These are phyloP conservation scores for Glomus cerebriforme DNA, from an alignment of 192 early-diverging fungal genomes.

Conservation along the genomic window DNA sequence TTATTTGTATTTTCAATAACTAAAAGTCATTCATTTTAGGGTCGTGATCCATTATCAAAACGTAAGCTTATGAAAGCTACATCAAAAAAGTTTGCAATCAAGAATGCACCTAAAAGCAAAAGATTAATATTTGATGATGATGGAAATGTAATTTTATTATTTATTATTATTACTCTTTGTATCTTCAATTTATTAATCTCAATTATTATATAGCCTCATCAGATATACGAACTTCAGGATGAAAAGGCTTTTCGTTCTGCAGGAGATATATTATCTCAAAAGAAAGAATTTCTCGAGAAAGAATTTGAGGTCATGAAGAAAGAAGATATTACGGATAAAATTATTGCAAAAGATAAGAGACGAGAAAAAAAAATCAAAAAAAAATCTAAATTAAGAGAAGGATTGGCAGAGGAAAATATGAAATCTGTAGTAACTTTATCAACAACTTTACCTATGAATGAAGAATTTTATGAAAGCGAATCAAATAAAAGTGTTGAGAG, in stretches of 20 bases:
- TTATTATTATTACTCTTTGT: slow-evolving; percentile 18
- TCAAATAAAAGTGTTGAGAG: slow-evolving; percentile 35
- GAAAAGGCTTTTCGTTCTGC: slow-evolving; percentile 79
- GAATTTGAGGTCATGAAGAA: slow-evolving; percentile 67
- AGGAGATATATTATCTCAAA: slow-evolving; percentile 65
- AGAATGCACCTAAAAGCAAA: slow-evolving; percentile 68
- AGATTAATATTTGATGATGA: slow-evolving; percentile 95
- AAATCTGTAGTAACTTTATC: slow-evolving; percentile 30
- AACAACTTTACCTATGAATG: not conserved
- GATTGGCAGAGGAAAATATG: slow-evolving; percentile 31
- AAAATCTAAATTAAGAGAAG: slow-evolving; percentile 65
- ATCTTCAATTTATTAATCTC: slow-evolving; percentile 17
- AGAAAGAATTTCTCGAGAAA: slow-evolving; percentile 72
- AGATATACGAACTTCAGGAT: slow-evolving; percentile 78
- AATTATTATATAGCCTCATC: slow-evolving; percentile 45
- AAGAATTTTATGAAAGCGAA: not conserved
- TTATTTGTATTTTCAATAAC: slow-evolving; percentile 36
- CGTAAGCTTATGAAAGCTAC: slow-evolving; percentile 16
- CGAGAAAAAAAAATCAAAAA: slow-evolving; percentile 70
- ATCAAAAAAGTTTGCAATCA: slow-evolving; percentile 43
- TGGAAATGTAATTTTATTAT: slow-evolving; percentile 60
- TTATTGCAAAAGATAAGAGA: slow-evolving; percentile 61
- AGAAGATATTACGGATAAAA: slow-evolving; percentile 82
- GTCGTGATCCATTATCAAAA: not conserved
- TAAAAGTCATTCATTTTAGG: slow-evolving; percentile 45